A percentile compares a stretch with the other conserved stretches of the same genome.
Evolutionary conservation across 352 stramenopile species (phyloP).

Genomic region (Globisporangium takayamanum): DNA sequence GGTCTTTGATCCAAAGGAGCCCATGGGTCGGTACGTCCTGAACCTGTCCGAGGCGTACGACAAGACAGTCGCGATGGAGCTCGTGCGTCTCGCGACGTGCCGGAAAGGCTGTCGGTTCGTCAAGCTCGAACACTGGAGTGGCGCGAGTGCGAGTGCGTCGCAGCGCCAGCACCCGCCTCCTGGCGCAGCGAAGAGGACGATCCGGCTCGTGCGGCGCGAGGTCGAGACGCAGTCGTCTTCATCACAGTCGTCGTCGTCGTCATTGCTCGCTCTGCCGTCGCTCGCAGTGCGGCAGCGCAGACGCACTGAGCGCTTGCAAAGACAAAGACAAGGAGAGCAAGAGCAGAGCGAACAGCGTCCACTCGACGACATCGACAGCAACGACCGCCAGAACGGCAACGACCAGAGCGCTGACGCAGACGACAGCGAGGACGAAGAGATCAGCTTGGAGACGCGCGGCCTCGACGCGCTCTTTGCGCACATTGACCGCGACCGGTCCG

Average conservation of each 20-base stretch:
- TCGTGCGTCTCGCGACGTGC: conserved; percentile 62
- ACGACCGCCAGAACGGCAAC: no score
- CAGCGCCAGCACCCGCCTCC: neutral
- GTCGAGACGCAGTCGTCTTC: neutral
- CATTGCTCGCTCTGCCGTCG: neutral
- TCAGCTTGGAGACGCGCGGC: conserved; percentile 42
- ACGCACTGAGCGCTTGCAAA: neutral
- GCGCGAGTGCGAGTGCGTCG: neutral
- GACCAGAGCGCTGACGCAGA: neutral
- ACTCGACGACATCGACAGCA: neutral
- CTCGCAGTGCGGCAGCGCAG: neutral
- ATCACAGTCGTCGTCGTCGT: neutral
- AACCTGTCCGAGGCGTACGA: conserved; percentile 66
- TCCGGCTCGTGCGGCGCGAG: conserved; percentile 50
- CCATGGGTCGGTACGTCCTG: conserved; percentile 62
- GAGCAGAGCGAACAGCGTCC: neutral
- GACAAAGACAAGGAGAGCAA: neutral
- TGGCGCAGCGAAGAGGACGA: conserved; percentile 21
- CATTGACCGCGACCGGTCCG: conserved; percentile 60
- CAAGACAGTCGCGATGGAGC: conserved; percentile 67
- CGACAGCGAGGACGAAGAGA: conserved; percentile 23
- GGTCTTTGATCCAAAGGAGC: conserved; percentile 70
- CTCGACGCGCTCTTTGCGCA: conserved; percentile 59
- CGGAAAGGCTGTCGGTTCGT: conserved; percentile 73
- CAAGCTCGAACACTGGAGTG: conserved; percentile 45